Conservation (phyloP, 768 basidiomycete genomes). For the Suillus discolor region DNA sequence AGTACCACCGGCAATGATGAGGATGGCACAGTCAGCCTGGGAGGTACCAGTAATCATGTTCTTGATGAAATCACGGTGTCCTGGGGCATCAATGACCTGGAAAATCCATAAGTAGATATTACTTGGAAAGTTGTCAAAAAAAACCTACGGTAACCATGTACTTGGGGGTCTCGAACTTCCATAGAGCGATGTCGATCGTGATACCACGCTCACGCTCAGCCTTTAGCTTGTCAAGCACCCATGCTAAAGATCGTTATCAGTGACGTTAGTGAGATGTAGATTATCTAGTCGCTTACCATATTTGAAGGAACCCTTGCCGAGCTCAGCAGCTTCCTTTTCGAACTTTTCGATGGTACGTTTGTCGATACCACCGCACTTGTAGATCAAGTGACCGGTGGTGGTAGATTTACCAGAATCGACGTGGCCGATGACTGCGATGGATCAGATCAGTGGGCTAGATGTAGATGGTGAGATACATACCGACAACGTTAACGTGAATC, state of each 20-base stretch:
- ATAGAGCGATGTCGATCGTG: slow-evolving; percentile 99
- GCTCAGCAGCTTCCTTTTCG: slow-evolving; percentile 99
- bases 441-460: slow-evolving; percentile 31
- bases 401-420: slow-evolving; percentile 99
- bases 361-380: slow-evolving; percentile 99
- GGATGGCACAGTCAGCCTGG: slow-evolving; percentile 99
- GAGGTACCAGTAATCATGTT: slow-evolving; percentile 99
- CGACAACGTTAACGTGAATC: slow-evolving; percentile 96
- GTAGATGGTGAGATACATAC: slow-evolving; percentile 50
- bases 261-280: slow-evolving; percentile 18
- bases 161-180: slow-evolving; percentile 99
- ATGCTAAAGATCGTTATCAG: slow-evolving; percentile 60
- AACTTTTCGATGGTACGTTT: slow-evolving; percentile 99
- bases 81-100: slow-evolving; percentile 98
- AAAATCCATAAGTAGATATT: slow-evolving; percentile 13
- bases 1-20: slow-evolving; percentile 98
- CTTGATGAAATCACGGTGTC: slow-evolving; percentile 99
- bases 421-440: slow-evolving; percentile 86
- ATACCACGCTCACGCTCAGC: slow-evolving; percentile 99
- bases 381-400: slow-evolving; percentile 99
- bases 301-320: slow-evolving; percentile 99
- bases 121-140: background rate
- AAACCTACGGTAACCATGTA: slow-evolving; percentile 84
- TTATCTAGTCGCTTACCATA: slow-evolving; percentile 64
- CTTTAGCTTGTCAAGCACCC: slow-evolving; percentile 99